These are phyloP conservation scores for Colletotrichum falcatum DNA, from an alignment of 2,329 filamentous ascomycete species.

Conservation along the genomic window DNA sequence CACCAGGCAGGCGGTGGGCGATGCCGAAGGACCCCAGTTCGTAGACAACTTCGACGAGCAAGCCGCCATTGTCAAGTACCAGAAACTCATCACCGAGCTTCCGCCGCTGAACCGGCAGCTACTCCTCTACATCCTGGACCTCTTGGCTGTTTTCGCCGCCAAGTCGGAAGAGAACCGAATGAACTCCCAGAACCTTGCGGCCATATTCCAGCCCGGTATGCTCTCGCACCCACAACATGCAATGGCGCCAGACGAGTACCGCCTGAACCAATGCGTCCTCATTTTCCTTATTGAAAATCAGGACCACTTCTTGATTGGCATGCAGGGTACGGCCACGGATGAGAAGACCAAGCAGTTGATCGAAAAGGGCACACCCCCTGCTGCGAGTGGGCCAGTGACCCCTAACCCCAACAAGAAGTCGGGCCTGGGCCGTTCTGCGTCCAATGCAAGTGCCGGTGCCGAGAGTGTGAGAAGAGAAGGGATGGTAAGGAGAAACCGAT, in stretches of 20 bases:
- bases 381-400: constrained; percentile 59
- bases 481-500: constrained; percentile 86
- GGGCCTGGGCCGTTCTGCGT: constrained; percentile 79
- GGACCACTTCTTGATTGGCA: constrained; percentile 97
- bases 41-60: constrained; percentile 73
- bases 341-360: constrained; percentile 76
- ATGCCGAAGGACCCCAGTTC: constrained; percentile 76
- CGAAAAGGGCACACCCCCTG: constrained; percentile 73
- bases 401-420: constrained; percentile 65
- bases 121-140: constrained; percentile 93
- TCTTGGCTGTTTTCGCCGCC: constrained; percentile 95
- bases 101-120: constrained; percentile 94
- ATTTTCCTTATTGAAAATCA: constrained; percentile 99
- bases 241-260: constrained; percentile 95
- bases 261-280: constrained; percentile 94
- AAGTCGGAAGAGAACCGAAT: constrained; percentile 98
- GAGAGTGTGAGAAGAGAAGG: constrained; percentile 88
- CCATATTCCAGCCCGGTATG: constrained; percentile 97
- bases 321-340: constrained; percentile 98
- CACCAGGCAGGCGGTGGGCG: constrained; percentile 79
- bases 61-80: constrained; percentile 84
- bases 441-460: constrained; percentile 88
- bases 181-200: constrained; percentile 93
- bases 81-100: constrained; percentile 90
- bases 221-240: constrained; percentile 94